Percentiles rank a stretch among this genome's conserved stretches.
phyloP scores from a whole-genome alignment of 371 early-diverging fungal species.

The Actinomortierella ambigua region DNA sequence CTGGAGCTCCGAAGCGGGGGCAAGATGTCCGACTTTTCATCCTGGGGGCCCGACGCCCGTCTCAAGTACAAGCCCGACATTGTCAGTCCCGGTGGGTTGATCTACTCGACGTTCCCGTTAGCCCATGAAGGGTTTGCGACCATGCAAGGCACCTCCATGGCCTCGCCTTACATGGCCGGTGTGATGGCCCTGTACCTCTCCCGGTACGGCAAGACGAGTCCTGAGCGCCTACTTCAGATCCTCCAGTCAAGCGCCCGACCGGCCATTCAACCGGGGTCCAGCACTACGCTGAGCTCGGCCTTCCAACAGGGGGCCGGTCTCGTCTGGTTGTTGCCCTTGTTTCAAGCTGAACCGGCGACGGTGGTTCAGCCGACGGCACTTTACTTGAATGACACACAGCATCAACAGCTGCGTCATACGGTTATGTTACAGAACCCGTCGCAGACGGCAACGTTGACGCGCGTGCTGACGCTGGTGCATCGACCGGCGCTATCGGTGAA shows the following conservation, averaged over 20 bases:
- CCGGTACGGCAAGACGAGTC: conserved; percentile 20
- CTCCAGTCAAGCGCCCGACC: conserved; percentile 13
- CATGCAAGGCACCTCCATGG: conserved; percentile 58
- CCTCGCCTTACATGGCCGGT: conserved; percentile 63
- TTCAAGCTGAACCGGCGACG: conserved; percentile 11
- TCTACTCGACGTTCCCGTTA: conserved; percentile 69
- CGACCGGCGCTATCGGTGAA: conserved; percentile 27
- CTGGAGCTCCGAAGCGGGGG: conserved; percentile 51
- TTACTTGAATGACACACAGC: conserved; percentile 36
- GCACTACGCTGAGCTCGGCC: conserved; percentile 31
- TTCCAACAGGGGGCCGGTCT: conserved; percentile 62
- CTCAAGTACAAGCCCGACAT: conserved; percentile 71
- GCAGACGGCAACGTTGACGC: neutral
- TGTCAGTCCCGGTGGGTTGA: conserved; percentile 70
- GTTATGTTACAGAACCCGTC: conserved; percentile 21
- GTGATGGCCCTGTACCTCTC: conserved; percentile 56
- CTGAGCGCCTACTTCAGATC: conserved; percentile 28
- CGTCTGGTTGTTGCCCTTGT: conserved; percentile 30
- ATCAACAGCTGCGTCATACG: conserved; percentile 22
- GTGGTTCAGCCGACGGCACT: conserved; percentile 17
- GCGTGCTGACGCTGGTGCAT: conserved; percentile 15
- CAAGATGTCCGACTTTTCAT: conserved; percentile 58
- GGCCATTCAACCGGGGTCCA: conserved; percentile 49
- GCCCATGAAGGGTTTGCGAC: conserved; percentile 52
- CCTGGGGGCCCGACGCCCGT: conserved; percentile 74